Percentiles rank a stretch among this genome's conserved stretches.
These are phyloP conservation scores for Colletotrichum navitas DNA, from an alignment of 2,329 filamentous ascomycete genomes.

Conservation along the genomic window DNA sequence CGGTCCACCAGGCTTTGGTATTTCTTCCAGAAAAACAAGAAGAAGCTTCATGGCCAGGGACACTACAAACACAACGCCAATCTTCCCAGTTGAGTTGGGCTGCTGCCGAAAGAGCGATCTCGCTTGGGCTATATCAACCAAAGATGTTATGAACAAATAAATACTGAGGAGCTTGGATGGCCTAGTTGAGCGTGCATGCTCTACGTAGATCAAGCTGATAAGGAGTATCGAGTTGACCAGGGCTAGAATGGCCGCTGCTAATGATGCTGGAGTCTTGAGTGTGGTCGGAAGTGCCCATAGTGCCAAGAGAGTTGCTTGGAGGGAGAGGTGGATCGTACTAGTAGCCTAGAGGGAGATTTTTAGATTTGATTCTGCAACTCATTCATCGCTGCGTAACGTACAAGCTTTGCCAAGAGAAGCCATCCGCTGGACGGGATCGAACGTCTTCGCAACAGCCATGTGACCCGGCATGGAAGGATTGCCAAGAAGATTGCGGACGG, in stretches of 20 bases:
- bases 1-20: background rate
- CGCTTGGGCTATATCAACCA: background rate
- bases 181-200: background rate
- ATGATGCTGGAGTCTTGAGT: constrained; percentile 39
- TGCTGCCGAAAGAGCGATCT: background rate
- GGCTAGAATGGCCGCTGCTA: constrained; percentile 47
- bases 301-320: constrained; percentile 17
- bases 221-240: constrained; percentile 49
- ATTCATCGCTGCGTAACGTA: background rate
- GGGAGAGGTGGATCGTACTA: background rate
- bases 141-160: background rate
- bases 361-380: background rate
- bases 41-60: background rate
- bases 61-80: background rate
- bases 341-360: background rate
- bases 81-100: background rate
- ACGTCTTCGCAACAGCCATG: constrained; percentile 30
- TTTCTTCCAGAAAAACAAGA: background rate
- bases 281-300: constrained; percentile 27
- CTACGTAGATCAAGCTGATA: constrained; percentile 10
- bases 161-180: background rate
- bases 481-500: constrained; percentile 24
- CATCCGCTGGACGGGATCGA: constrained; percentile 20
- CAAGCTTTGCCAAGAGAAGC: constrained; percentile 45
- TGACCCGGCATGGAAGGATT: constrained; percentile 16